A percentile compares a stretch with the other conserved stretches of the same genome.
Conservation (phyloP, 257 asterid species). For the Rubia yunnanensis region DNA sequence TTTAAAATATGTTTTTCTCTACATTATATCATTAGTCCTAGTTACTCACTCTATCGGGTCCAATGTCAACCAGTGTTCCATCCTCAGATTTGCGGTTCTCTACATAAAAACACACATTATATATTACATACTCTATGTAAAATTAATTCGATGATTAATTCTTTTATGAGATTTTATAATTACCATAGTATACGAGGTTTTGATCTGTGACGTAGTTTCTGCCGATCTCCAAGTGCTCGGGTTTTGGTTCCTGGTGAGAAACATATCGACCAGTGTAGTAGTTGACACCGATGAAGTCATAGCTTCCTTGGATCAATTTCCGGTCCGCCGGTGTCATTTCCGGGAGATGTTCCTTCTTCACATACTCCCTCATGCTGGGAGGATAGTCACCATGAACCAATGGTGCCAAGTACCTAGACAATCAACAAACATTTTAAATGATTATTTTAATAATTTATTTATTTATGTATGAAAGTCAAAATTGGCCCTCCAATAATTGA, state of each 20-base stretch:
- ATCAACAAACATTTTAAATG: background rate
- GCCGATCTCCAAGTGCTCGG: background rate
- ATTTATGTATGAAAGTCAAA: background rate
- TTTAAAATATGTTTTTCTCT: too few relatives aligned
- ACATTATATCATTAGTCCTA: background rate
- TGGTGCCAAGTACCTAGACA: constrained; percentile 9
- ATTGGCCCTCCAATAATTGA: background rate
- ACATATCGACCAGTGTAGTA: constrained; percentile 4
- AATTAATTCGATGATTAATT: background rate
- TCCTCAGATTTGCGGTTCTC: background rate
- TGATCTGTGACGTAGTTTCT: background rate
- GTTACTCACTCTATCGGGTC: background rate
- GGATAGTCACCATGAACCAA: constrained; percentile 6
- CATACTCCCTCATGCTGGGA: constrained; percentile 4
- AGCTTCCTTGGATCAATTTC: background rate
- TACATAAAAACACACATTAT: background rate
- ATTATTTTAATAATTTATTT: background rate
- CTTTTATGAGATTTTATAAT: background rate
- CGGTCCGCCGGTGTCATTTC: background rate
- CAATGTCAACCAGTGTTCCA: background rate
- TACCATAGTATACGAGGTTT: background rate
- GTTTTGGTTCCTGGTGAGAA: background rate
- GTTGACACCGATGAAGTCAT: constrained; percentile 7
- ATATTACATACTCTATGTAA: too few relatives aligned
- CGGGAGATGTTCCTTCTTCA: background rate